These are phyloP conservation scores for Exophiala oligosperma DNA, from an alignment of 2,329 filamentous ascomycete species.

Conservation along the genomic window DNA sequence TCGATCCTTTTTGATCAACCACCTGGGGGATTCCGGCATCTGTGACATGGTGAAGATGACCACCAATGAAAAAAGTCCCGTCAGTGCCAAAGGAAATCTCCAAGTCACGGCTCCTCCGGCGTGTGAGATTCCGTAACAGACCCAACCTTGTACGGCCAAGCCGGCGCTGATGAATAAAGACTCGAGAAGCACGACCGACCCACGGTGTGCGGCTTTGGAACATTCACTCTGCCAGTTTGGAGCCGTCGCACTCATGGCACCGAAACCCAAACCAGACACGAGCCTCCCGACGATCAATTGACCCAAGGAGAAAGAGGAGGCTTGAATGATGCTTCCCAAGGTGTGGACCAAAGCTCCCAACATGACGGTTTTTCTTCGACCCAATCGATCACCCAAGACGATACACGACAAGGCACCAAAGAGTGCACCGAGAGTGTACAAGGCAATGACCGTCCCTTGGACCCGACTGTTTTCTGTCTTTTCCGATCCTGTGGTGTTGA, in stretches of 20 bases:
- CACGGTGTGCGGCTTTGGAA: conserved; percentile 43
- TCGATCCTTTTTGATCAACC: conserved; percentile 44
- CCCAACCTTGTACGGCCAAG: conserved; percentile 36
- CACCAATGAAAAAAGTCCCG: conserved; percentile 45
- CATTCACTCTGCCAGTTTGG: conserved; percentile 54
- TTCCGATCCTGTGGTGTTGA: conserved; percentile 42
- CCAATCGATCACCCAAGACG: conserved; percentile 47
- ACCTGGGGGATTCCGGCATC: conserved; percentile 43
- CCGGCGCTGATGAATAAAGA: too few relatives aligned
- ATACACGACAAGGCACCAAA: conserved; percentile 48
- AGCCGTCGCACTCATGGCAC: conserved; percentile 50
- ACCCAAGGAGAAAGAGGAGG: conserved; percentile 45
- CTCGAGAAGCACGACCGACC: conserved; percentile 48
- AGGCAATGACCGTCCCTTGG: conserved; percentile 50
- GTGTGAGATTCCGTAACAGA: conserved; percentile 53
- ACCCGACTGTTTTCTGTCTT: conserved; percentile 51
- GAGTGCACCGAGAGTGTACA: conserved; percentile 49
- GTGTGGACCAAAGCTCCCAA: neutral
- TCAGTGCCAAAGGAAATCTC: conserved; percentile 47
- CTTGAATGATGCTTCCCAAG: conserved; percentile 50
- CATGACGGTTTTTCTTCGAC: conserved; percentile 41
- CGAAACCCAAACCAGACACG: conserved; percentile 20
- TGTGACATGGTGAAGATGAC: conserved; percentile 1
- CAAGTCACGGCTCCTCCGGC: conserved; percentile 43
- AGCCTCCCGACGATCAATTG: conserved; percentile 55